Conservation (phyloP, 495 filamentous ascomycete species). For the Hyaloscypha finlandica region DNA sequence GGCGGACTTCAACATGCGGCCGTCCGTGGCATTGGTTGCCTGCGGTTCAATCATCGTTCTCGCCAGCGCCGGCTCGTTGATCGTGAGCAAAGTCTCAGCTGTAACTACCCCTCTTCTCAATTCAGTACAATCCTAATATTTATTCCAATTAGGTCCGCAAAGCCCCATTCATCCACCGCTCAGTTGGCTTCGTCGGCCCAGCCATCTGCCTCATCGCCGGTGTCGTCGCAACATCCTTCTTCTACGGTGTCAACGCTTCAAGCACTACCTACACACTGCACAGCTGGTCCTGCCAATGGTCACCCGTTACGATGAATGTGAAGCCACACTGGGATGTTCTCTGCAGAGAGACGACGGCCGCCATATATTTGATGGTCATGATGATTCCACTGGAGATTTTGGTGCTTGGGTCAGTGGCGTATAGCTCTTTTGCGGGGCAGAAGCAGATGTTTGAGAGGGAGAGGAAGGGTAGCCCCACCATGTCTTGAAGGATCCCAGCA, state of each 20-base stretch:
- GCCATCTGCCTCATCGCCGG: slow-evolving; percentile 44
- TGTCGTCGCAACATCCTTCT: slow-evolving; percentile 53
- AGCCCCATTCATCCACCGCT: not conserved
- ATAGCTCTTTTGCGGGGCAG: slow-evolving; percentile 39
- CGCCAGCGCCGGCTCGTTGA: slow-evolving; percentile 44
- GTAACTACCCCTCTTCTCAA: slow-evolving; percentile 23
- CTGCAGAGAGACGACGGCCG: slow-evolving; percentile 51
- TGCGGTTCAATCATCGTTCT: slow-evolving; percentile 46
- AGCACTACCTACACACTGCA: slow-evolving; percentile 46
- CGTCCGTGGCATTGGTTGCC: slow-evolving; percentile 50
- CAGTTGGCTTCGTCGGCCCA: slow-evolving; percentile 35
- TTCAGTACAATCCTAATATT: slow-evolving; percentile 30
- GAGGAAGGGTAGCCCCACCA: slow-evolving; percentile 34
- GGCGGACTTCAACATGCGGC: slow-evolving; percentile 49
- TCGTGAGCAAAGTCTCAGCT: slow-evolving; percentile 11
- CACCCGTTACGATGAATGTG: slow-evolving; percentile 42
- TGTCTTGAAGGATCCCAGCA: slow-evolving; percentile 25
- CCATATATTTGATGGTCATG: slow-evolving; percentile 51
- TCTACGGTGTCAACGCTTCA: slow-evolving; percentile 54
- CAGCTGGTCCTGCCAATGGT: slow-evolving; percentile 59
- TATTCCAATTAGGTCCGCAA: slow-evolving; percentile 37
- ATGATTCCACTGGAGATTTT: slow-evolving; percentile 52
- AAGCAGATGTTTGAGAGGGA: slow-evolving; percentile 24
- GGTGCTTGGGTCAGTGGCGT: slow-evolving; percentile 42
- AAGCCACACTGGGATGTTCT: slow-evolving; percentile 50